These are phyloP conservation scores for Pseudozyma sp. DNA, from an alignment of 1,284 basidiomycete genomes.

Conservation along the genomic window DNA sequence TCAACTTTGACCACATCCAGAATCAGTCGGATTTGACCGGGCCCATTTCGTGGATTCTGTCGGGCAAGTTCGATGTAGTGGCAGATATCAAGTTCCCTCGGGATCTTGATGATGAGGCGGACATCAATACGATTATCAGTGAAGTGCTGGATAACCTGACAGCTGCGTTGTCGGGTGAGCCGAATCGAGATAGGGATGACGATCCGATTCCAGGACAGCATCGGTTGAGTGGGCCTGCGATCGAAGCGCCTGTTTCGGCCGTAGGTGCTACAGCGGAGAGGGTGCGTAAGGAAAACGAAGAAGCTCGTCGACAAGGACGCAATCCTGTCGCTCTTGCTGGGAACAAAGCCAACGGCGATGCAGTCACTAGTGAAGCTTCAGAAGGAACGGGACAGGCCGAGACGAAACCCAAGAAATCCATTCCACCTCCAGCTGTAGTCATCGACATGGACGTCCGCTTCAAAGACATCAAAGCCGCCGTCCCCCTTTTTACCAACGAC, in stretches of 20 bases:
- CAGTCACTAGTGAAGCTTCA: slow-evolving; percentile 18
- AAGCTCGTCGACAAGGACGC: slow-evolving; percentile 34
- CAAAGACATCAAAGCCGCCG: slow-evolving; percentile 93
- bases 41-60: slow-evolving; percentile 95
- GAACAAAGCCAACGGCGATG: slow-evolving; percentile 2
- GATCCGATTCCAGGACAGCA: slow-evolving; percentile 86
- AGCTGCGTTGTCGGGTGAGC: slow-evolving; percentile 53
- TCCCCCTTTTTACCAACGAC: slow-evolving; percentile 74
- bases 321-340: slow-evolving; percentile 14
- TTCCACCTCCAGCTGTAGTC: slow-evolving; percentile 71
- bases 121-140: slow-evolving; percentile 80
- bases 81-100: slow-evolving; percentile 97
- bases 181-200: slow-evolving; percentile 32
- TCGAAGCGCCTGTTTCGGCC: slow-evolving; percentile 76
- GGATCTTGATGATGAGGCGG: slow-evolving; percentile 81
- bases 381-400: not conserved
- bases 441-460: slow-evolving; percentile 96
- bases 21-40: slow-evolving; percentile 79
- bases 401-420: slow-evolving; percentile 12
- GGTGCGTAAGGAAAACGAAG: slow-evolving; percentile 56
- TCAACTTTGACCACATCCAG: slow-evolving; percentile 96
- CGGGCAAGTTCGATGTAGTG: slow-evolving; percentile 93
- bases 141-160: slow-evolving; percentile 88
- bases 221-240: slow-evolving; percentile 84
- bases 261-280: slow-evolving; percentile 62